A percentile compares a stretch with the other conserved stretches of the same genome.
Evolutionary conservation across 2,329 filamentous ascomycete species (phyloP).

Genomic region (Zarea fungicola): DNA sequence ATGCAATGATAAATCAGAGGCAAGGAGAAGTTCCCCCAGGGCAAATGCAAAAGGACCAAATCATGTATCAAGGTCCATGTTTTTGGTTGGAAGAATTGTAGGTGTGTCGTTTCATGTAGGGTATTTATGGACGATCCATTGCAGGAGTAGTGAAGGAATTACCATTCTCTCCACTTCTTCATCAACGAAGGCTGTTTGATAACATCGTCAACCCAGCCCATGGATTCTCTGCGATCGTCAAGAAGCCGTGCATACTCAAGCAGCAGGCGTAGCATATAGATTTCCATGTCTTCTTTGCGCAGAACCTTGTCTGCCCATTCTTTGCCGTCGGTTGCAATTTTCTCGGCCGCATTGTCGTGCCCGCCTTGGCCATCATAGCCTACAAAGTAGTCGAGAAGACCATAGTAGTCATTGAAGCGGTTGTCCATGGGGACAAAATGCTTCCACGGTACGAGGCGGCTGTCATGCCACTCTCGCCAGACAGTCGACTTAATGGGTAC

Average conservation of each 20-base stretch:
- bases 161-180: slow-evolving; percentile 26
- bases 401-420: slow-evolving; percentile 65
- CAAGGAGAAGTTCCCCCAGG: no score
- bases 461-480: slow-evolving; percentile 78
- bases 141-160: not conserved
- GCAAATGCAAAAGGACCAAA: no score
- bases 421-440: slow-evolving; percentile 80
- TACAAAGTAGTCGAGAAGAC: slow-evolving; percentile 69
- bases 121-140: no score
- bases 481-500: slow-evolving; percentile 73
- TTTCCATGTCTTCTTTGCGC: slow-evolving; percentile 66
- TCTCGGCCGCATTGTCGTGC: slow-evolving; percentile 55
- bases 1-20: no score
- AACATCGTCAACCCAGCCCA: slow-evolving; percentile 53
- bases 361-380: slow-evolving; percentile 45
- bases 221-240: slow-evolving; percentile 44
- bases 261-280: slow-evolving; percentile 62
- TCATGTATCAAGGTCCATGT: no score
- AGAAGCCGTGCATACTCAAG: slow-evolving; percentile 57
- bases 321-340: slow-evolving; percentile 61
- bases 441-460: slow-evolving; percentile 67
- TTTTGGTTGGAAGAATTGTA: no score
- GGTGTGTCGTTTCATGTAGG: no score
- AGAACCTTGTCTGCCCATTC: slow-evolving; percentile 65
- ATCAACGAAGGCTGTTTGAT: slow-evolving; percentile 28